Percentiles rank a stretch among this genome's conserved stretches.
Evolutionary conservation across 1,284 basidiomycete genomes (phyloP).

Genomic region (Boletus semigastroideus): DNA sequence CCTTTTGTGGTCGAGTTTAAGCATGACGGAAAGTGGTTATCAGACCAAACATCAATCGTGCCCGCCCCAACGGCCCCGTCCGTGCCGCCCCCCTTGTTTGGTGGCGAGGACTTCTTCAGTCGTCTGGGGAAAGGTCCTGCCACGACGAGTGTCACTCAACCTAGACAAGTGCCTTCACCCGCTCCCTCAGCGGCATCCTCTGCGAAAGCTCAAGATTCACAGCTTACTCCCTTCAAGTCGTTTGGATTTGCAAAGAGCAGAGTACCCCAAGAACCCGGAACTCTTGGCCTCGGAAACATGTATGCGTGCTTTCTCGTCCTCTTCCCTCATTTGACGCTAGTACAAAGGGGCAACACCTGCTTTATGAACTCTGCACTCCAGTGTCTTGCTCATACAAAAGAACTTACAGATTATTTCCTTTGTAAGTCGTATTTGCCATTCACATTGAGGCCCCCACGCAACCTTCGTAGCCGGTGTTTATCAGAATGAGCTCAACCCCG

Average conservation of each 20-base stretch:
- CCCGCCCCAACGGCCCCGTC: constrained; percentile 14
- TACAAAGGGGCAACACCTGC: constrained; percentile 83
- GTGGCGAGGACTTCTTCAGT: constrained; percentile 59
- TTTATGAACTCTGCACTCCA: constrained; percentile 98
- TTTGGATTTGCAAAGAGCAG: constrained; percentile 32
- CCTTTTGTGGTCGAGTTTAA: constrained; percentile 67
- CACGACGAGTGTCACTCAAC: constrained; percentile 28
- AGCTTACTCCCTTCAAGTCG: constrained; percentile 29
- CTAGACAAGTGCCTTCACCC: constrained; percentile 27
- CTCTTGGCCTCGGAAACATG: constrained; percentile 86
- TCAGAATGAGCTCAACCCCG: constrained; percentile 85
- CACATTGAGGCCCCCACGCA: neutral
- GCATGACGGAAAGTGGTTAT: constrained; percentile 51
- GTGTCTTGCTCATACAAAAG: constrained; percentile 90
- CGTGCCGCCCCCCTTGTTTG: constrained; percentile 52
- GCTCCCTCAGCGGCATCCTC: constrained; percentile 25
- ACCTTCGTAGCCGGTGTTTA: constrained; percentile 67
- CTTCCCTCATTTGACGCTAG: constrained; percentile 10
- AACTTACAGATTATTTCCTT: constrained; percentile 91
- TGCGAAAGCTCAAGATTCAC: constrained; percentile 24
- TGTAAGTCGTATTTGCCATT: constrained; percentile 48
- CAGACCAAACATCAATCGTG: constrained; percentile 27
- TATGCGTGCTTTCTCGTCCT: constrained; percentile 37
- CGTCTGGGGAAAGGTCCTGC: constrained; percentile 35
- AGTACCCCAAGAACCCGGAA: constrained; percentile 60